phyloP scores from a whole-genome alignment of 2,329 filamentous ascomycete species.

The Fusarium sp. region DNA sequence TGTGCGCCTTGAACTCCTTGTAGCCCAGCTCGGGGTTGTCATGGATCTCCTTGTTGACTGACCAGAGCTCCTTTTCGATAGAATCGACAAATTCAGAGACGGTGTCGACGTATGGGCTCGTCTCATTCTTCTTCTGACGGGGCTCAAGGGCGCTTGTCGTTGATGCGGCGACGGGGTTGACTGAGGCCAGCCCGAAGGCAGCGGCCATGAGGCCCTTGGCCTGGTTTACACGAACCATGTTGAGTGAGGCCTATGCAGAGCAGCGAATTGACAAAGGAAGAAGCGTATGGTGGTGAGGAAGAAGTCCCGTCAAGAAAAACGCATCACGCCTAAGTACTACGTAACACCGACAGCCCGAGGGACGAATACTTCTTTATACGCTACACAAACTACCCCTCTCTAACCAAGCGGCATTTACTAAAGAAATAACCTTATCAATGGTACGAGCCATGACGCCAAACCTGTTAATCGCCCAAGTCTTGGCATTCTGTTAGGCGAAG shows the following conservation, averaged over 20 bases:
- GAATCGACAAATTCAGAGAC: conserved; percentile 40
- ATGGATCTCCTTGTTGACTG: conserved; percentile 60
- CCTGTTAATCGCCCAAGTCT: background rate
- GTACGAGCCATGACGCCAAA: background rate
- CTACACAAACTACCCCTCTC: background rate
- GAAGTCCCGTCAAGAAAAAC: background rate
- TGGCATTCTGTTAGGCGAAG: background rate
- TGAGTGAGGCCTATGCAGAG: background rate
- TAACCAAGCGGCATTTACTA: background rate
- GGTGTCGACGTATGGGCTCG: conserved; percentile 26
- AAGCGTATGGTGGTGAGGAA: background rate
- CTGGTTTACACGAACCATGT: conserved; percentile 22
- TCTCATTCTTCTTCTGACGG: conserved; percentile 32
- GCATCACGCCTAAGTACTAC: background rate
- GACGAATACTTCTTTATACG: background rate
- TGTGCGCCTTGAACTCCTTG: conserved; percentile 60
- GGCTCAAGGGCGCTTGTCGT: conserved; percentile 10
- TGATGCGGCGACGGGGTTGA: background rate
- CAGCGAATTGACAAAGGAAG: background rate
- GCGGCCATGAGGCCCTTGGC: conserved; percentile 24
- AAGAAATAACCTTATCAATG: background rate
- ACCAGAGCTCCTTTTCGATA: conserved; percentile 38
- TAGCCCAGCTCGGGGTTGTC: conserved; percentile 62
- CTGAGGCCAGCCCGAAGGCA: conserved; percentile 8
- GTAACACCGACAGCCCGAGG: no score